A percentile compares a stretch with the other conserved stretches of the same genome.
These are phyloP conservation scores for Phytophthora sp. DNA, from an alignment of 352 stramenopile species.

Conservation along the genomic window DNA sequence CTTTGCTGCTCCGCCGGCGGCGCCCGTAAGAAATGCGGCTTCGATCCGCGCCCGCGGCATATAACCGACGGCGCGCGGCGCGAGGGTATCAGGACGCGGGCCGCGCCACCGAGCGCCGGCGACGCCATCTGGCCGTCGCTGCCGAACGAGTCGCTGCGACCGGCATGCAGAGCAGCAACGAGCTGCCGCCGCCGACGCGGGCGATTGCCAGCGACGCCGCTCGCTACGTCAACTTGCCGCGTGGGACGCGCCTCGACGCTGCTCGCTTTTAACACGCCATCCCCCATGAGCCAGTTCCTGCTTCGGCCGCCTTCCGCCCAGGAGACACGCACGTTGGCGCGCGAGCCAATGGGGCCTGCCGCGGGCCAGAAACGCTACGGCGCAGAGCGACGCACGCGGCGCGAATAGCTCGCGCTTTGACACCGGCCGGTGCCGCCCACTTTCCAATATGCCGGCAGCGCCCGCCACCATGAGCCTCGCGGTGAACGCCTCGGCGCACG, in stretches of 20 bases:
- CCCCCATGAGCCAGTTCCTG: not conserved
- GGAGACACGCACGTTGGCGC: slow-evolving; percentile 18
- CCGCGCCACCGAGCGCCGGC: slow-evolving; percentile 51
- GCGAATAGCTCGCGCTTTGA: slow-evolving; percentile 26
- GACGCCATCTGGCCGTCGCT: no score
- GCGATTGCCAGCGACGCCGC: slow-evolving; percentile 13
- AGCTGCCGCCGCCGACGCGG: no score
- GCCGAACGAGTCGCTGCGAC: no score
- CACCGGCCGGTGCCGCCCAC: not conserved
- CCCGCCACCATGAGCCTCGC: slow-evolving; percentile 19
- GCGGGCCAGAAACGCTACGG: slow-evolving; percentile 12
- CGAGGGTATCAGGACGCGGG: slow-evolving; percentile 57
- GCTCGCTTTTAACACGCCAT: slow-evolving; percentile 25
- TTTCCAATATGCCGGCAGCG: no score
- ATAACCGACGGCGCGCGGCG: slow-evolving; percentile 33
- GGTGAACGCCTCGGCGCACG: slow-evolving; percentile 1
- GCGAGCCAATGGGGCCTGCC: slow-evolving; percentile 7
- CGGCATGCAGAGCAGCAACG: no score
- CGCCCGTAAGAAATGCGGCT: not conserved
- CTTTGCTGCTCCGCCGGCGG: not conserved
- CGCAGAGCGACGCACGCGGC: slow-evolving; percentile 7
- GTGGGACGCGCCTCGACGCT: not conserved
- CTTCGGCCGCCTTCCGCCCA: not conserved
- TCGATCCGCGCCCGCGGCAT: not conserved
- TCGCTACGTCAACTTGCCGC: no score